phyloP scores from a whole-genome alignment of 2,329 filamentous ascomycete species.

The Pyrenophora tritici-repentis region DNA sequence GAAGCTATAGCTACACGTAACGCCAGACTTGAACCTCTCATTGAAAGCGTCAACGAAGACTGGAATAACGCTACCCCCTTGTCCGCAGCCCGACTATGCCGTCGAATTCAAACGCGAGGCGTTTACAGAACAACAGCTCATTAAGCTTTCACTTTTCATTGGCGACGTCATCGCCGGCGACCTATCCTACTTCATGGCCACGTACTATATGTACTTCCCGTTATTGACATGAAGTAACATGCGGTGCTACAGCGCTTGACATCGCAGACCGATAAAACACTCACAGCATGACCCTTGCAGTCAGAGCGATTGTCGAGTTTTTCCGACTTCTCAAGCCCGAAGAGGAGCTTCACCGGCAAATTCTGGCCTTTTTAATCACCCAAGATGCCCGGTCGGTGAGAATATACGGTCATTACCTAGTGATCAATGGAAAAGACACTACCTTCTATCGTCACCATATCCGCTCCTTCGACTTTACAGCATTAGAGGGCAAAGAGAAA shows the following conservation, averaged over 20 bases:
- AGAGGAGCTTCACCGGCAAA: slow-evolving; percentile 24
- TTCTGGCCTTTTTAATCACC: slow-evolving; percentile 28
- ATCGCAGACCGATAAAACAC: slow-evolving; percentile 38
- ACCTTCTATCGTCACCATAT: slow-evolving; percentile 20
- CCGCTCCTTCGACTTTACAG: no score
- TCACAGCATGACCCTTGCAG: slow-evolving; percentile 27
- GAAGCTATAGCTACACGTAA: slow-evolving; percentile 37
- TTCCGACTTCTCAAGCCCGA: slow-evolving; percentile 25
- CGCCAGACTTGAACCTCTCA: slow-evolving; percentile 37
- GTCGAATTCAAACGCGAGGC: slow-evolving; percentile 50
- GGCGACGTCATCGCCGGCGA: slow-evolving; percentile 30
- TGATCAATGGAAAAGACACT: slow-evolving; percentile 18
- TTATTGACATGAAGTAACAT: slow-evolving; percentile 59
- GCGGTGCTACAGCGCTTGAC: slow-evolving; percentile 42
- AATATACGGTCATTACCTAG: slow-evolving; percentile 26
- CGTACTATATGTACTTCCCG: slow-evolving; percentile 56
- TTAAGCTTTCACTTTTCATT: slow-evolving; percentile 43
- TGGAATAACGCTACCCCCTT: slow-evolving; percentile 51
- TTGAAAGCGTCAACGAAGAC: slow-evolving; percentile 51
- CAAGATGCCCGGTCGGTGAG: slow-evolving; percentile 23
- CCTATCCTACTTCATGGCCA: slow-evolving; percentile 53
- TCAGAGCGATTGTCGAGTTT: slow-evolving; percentile 25
- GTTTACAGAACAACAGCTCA: slow-evolving; percentile 52
- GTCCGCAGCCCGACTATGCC: slow-evolving; percentile 54
- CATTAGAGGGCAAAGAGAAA: no score